Evolutionary conservation across 805 yeast species (phyloP).

Genomic region (Pichia nakasei): DNA sequence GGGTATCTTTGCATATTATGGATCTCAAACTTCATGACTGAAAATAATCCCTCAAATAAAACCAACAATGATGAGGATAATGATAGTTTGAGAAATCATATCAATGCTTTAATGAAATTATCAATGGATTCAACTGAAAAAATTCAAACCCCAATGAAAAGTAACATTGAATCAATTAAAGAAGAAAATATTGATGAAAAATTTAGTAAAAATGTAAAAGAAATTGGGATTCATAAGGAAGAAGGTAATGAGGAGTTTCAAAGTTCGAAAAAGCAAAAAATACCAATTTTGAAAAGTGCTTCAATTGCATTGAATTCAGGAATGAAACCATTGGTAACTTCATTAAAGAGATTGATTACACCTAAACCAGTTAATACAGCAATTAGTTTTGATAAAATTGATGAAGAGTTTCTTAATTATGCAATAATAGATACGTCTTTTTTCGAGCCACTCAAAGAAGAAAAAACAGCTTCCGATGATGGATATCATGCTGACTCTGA

Average conservation of each 20-base stretch:
- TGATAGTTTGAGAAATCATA: not conserved
- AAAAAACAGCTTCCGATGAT: not conserved
- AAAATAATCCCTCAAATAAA: not conserved
- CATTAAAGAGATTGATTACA: not conserved
- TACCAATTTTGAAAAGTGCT: not conserved
- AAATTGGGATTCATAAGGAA: not conserved
- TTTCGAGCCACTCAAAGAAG: not conserved
- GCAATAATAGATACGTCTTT: not conserved
- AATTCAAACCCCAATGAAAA: not conserved
- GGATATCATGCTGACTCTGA: not conserved
- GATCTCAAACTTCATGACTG: not conserved
- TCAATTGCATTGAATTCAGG: not conserved
- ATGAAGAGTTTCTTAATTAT: not conserved
- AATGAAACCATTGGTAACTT: not conserved
- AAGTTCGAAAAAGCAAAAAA: not conserved
- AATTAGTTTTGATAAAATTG: not conserved
- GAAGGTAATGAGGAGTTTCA: not conserved
- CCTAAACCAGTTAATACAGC: not conserved
- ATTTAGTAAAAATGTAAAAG: not conserved
- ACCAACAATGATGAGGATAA: not conserved
- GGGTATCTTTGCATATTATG: conserved; percentile 1
- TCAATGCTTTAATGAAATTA: not conserved
- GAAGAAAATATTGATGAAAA: not conserved
- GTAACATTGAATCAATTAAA: not conserved
- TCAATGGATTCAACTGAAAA: not conserved